Evolutionary conservation across 495 filamentous ascomycete species (phyloP), one percentile per base, ranked within the genome.

Genomic region (Trichoderma parareesei): DNA sequence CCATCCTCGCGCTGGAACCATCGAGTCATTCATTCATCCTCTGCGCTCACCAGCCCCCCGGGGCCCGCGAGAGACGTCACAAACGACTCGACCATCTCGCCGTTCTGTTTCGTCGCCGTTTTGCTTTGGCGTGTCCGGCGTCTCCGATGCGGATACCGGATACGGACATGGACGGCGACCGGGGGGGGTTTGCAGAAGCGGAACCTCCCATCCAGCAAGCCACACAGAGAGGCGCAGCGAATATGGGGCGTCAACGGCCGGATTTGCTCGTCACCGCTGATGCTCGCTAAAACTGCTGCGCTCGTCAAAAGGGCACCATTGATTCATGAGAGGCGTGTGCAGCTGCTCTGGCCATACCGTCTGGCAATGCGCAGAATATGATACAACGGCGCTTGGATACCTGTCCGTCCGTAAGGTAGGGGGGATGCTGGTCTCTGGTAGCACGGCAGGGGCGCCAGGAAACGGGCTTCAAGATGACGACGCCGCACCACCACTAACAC

Each of bases 31-130:
- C 27, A 8, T 27, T 2, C 27, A 27, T 27, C 27, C 27, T 27
- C 11, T 35, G 53, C 3, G 6, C 16, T 35, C 53, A 27, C 20
- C 35, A 35, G 7, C 27, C 27, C 8, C 16, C 37, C 53, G 53
- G 53, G 37, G 27, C 53, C 33, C 53, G 53, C 53, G 53, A 57
- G 11, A 35, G 14, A 57, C 27, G 14, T 57, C 53, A 37, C 53
- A 27, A 57, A 57, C 33, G 53, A 57, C 18, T 57, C 11, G 53
- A 57, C 27, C 27, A 57, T 57, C 53, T 35, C 53, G 53, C 53
- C 53, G 53, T 37, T 37, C 53, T 57, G 53, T 57, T 57, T 57
- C 53, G 53, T 57, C 53, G 53, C 53, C 53, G 53, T 57, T 35
- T 3, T 37, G 4, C 20, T 35, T 57, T 57, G 53, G 53, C 53